Base-by-base conservation (phyloP, 2,329 filamentous ascomycete species). In the Fusarium compactum region DNA sequence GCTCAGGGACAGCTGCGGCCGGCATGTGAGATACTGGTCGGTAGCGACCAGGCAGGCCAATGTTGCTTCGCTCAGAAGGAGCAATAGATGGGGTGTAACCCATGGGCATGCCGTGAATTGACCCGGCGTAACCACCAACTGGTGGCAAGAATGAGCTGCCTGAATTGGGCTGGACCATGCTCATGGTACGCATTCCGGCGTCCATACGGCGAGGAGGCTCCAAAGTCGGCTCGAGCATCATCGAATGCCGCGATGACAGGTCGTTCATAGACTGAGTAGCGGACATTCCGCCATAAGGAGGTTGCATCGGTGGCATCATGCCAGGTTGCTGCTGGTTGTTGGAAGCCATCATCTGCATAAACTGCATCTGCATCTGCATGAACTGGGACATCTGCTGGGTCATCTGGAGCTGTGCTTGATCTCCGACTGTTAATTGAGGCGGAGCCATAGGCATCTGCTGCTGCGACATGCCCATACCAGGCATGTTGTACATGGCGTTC, bases 321-420 rank as follows among this genome's bases (percentile, higher is more conserved):
- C 63, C 68, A 8, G 50, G 50, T 25, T 29, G 76, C 58, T 78
- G 67, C 14, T 72, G 71, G 46, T 70, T 68, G 65, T 82, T 82
- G 52, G 77, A 72, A 1, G 85, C 85, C 86, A 93, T 92, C 89
- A 94, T 91, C 75, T 95, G 92, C 91, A 97, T 95, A 81, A 94
- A 94, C 78, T 97, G 92, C 91, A 97, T 95, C 78, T 97, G 94
- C 91, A 96, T 94, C 77, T 94, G 91, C 92, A 95, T 94, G 81
- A 95, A 94, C 75, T 93, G 91, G 59, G 89, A 87, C 92, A 95
- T 95, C 76, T 95, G 92, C 76, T 94, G 91, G 9, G 88, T 91
- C 86, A 96, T 91, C 72, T 95, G 90, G 44, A 95, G 86, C 74
- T 95, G 92, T 29, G 90, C 90, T 77, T 92, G 91, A 67, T 94